Evolutionary conservation across 306 rosid species (phyloP), one percentile per base, ranked within the genome.

Genomic region (Alnus rubra): DNA sequence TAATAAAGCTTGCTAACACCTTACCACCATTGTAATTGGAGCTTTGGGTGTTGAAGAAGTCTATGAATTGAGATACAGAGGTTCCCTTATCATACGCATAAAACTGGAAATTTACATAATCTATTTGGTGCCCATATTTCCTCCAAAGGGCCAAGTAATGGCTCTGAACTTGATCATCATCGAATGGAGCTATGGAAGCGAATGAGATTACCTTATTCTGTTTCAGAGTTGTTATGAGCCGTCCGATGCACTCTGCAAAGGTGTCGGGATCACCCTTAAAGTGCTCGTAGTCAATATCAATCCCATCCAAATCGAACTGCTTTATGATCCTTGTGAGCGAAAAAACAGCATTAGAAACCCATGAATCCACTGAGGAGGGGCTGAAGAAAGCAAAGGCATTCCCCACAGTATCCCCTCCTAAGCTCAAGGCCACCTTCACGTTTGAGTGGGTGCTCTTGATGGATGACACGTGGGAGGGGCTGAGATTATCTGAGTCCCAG

Each of bases 111-210:
- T 92, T 94, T 5, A 94, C 97, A 55, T 90, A 94, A 67, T 94
- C 97, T 39, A 94, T 92, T 62, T 89, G 39, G 37, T 80, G 44
- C 0, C 97, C 89, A 6, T 92, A 88, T 18, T 62, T 90, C 47
- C 80, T 90, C 98, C 98, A 94, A 79, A 92, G 42, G 3, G 94
- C 89, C 82, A 82, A 23, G 82, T 92, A 94, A 35, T 89, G 93
- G 28, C 74, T 78, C 42, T 94, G 98, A 64, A 94, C 96, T 44
- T 90, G 76, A 10, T 85, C 82, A 0, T 90, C 78, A 19, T 85
- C 96, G 18, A 89, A 94, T 0, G 97, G 97, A 75, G 96, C 98
- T 52, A 90, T 90, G 1, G 98, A 94, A 50, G 97, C 96, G 47
- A 92, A 90, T 4, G 69, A 59, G 33, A 94, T 87, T 15, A 86